A percentile compares a stretch with the other conserved stretches of the same genome.
Evolutionary conservation across 768 basidiomycete species (phyloP).

Genomic region (Boletus rubescentipes): DNA sequence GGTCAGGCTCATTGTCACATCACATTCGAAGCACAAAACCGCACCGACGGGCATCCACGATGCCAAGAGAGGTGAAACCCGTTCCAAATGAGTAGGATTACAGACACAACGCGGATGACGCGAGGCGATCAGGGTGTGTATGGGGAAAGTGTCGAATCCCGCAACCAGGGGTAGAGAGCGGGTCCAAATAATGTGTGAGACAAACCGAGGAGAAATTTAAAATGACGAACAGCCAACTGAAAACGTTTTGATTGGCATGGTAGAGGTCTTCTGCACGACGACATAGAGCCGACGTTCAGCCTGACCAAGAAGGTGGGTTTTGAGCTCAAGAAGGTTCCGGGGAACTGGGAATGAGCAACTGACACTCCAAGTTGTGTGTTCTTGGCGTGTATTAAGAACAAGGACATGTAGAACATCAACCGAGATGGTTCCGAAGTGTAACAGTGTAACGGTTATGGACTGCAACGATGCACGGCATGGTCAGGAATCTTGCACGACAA

Average conservation of each 20-base stretch:
- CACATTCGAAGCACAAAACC: neutral
- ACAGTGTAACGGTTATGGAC: slow-evolving; percentile 10
- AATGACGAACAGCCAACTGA: slow-evolving; percentile 17
- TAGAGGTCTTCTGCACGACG: neutral
- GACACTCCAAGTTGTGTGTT: neutral
- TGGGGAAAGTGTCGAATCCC: neutral
- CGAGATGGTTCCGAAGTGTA: neutral
- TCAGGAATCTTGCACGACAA: neutral
- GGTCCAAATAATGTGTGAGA: slow-evolving; percentile 1
- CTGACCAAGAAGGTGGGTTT: neutral
- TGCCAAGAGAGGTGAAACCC: slow-evolving; percentile 9
- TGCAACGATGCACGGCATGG: slow-evolving; percentile 10
- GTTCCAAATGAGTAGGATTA: neutral
- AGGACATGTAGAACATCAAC: neutral
- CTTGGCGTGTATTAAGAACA: neutral
- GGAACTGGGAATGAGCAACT: neutral
- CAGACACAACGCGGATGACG: slow-evolving; percentile 21
- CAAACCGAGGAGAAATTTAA: slow-evolving; percentile 5
- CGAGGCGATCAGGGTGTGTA: slow-evolving; percentile 14
- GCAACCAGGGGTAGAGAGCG: slow-evolving; percentile 2
- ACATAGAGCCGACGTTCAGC: neutral
- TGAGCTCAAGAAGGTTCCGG: neutral
- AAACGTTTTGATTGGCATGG: slow-evolving; percentile 28
- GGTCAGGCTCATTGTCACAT: neutral
- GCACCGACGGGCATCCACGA: slow-evolving; percentile 4